Conservation (phyloP, 108 stramenopile species). For the Bacterosira constricta region DNA sequence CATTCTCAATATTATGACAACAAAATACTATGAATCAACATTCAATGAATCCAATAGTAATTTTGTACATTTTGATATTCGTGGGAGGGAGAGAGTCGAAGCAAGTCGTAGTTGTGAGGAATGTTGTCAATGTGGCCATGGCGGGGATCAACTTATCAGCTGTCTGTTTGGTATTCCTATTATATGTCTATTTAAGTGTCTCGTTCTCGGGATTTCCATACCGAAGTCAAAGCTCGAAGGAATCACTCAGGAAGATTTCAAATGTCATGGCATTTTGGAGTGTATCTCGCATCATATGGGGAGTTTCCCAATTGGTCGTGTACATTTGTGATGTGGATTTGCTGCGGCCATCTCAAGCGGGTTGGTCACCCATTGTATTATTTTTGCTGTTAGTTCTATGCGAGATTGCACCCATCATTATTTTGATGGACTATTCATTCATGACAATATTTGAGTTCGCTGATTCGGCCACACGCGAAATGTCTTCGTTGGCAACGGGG, state of each 20-base stretch:
- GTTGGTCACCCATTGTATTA: slow-evolving; percentile 64
- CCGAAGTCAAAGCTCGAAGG: slow-evolving; percentile 40
- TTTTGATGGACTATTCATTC: slow-evolving; percentile 68
- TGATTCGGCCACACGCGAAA: slow-evolving; percentile 25
- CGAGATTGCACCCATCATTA: slow-evolving; percentile 72
- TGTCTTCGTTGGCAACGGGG: slow-evolving; percentile 31
- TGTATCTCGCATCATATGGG: slow-evolving; percentile 66
- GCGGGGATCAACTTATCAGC: slow-evolving; percentile 76
- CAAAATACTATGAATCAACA: no score
- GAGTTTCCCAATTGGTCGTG: slow-evolving; percentile 52
- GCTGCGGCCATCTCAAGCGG: slow-evolving; percentile 51
- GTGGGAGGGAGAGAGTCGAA: slow-evolving; percentile 41
- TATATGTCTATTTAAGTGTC: slow-evolving; percentile 78
- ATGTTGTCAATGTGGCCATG: slow-evolving; percentile 73
- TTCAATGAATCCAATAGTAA: no score
- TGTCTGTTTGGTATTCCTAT: slow-evolving; percentile 63
- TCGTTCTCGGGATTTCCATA: slow-evolving; percentile 74
- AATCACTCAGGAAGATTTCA: slow-evolving; percentile 50
- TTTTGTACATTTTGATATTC: slow-evolving; percentile 82
- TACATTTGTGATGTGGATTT: slow-evolving; percentile 64
- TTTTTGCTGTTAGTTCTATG: slow-evolving; percentile 63
- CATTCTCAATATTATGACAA: no score
- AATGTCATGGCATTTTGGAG: slow-evolving; percentile 62
- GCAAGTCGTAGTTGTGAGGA: slow-evolving; percentile 52
- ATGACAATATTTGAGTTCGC: slow-evolving; percentile 49